Evolutionary conservation across 495 filamentous ascomycete genomes (phyloP).

Genomic region (Aspergillus nidulans): DNA sequence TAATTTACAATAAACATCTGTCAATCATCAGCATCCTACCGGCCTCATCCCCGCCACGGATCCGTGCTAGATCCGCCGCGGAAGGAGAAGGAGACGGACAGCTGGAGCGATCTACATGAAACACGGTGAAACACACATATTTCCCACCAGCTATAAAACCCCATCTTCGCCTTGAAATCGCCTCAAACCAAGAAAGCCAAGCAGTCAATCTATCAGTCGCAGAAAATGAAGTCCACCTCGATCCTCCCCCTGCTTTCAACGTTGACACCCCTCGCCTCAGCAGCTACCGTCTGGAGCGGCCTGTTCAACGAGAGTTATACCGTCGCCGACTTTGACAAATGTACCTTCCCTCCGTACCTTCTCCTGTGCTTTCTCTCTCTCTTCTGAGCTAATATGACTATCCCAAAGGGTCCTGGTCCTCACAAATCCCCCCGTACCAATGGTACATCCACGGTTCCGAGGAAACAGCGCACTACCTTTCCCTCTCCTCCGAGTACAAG

Average conservation of each 20-base stretch:
- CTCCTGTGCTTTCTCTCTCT: not conserved
- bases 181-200: not conserved
- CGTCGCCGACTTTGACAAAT: conserved; percentile 22
- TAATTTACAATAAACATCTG: too few relatives aligned
- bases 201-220: not conserved
- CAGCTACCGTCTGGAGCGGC: conserved; percentile 26
- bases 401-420: conserved; percentile 56
- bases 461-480: conserved; percentile 53
- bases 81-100: too few relatives aligned
- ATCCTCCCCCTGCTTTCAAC: conserved; percentile 11
- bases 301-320: conserved; percentile 22
- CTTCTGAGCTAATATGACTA: not conserved
- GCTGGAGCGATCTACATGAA: conserved; percentile 11
- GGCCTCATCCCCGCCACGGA: too few relatives aligned
- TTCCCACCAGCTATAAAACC: not conserved
- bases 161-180: not conserved
- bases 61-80: too few relatives aligned
- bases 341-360: conserved; percentile 7
- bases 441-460: conserved; percentile 68
- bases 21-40: too few relatives aligned
- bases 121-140: conserved; percentile 5
- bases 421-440: conserved; percentile 64
- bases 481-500: conserved; percentile 52
- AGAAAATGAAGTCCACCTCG: conserved; percentile 19
- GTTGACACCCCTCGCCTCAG: conserved; percentile 18